Evolutionary conservation across 768 basidiomycete genomes (phyloP).

Genomic region (Myochromella boudieri): DNA sequence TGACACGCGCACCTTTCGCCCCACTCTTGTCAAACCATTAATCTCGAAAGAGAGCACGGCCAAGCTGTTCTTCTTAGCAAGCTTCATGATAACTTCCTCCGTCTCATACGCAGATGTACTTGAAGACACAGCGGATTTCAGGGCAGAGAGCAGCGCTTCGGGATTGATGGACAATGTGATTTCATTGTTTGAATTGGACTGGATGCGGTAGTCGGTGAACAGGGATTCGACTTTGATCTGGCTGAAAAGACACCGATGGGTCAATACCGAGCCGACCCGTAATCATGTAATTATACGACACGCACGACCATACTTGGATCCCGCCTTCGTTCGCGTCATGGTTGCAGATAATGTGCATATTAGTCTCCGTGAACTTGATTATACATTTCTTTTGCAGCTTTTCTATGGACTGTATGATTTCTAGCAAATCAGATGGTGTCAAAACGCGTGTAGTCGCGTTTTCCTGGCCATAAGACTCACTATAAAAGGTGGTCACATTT

Average conservation of each 20-base stretch:
- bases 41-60: constrained; percentile 81
- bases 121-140: constrained; percentile 61
- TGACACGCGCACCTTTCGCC: constrained; percentile 60
- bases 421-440: constrained; percentile 33
- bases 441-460: constrained; percentile 1
- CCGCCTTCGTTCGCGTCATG: constrained; percentile 78
- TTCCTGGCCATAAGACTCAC: constrained; percentile 28
- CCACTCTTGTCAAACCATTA: constrained; percentile 59
- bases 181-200: constrained; percentile 81
- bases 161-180: constrained; percentile 74
- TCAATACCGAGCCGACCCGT: background rate
- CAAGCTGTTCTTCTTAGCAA: constrained; percentile 83
- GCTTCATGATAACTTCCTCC: constrained; percentile 75
- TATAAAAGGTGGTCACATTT: constrained; percentile 56
- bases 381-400: constrained; percentile 84
- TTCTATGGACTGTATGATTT: constrained; percentile 78
- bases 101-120: constrained; percentile 46
- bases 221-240: constrained; percentile 67
- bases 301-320: constrained; percentile 78
- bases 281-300: too few species aligned
- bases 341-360: constrained; percentile 84
- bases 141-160: constrained; percentile 72
- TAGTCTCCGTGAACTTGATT: constrained; percentile 72
- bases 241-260: constrained; percentile 27
- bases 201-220: constrained; percentile 79